These are phyloP conservation scores for Podila epicladia DNA, from an alignment of 192 early-diverging fungal species.

Conservation along the genomic window DNA sequence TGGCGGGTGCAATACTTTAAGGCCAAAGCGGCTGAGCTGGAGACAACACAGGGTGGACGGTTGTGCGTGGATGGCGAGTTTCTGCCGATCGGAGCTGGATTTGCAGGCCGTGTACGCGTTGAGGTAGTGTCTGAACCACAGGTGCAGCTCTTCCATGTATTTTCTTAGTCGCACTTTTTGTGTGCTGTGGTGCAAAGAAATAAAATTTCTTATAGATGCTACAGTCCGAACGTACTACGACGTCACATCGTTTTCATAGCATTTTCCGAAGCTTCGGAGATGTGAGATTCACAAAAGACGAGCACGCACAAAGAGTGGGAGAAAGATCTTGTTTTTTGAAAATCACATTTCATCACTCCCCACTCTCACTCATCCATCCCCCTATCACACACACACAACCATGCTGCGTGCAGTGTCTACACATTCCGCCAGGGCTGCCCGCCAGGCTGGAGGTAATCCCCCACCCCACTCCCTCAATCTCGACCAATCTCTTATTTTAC, in stretches of 20 bases:
- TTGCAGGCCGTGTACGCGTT: slow-evolving; percentile 13
- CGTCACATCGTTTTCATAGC: background rate
- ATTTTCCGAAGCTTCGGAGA: background rate
- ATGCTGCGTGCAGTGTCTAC: slow-evolving; percentile 6
- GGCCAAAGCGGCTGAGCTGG: slow-evolving; percentile 40
- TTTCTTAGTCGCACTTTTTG: background rate
- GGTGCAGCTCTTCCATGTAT: background rate
- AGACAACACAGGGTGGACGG: slow-evolving; percentile 30
- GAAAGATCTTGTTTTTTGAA: slow-evolving; percentile 5
- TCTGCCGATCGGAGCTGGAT: slow-evolving; percentile 14
- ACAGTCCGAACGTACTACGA: background rate
- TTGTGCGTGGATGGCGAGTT: slow-evolving; percentile 63
- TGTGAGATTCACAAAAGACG: background rate
- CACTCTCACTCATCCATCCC: background rate
- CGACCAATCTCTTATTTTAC: background rate
- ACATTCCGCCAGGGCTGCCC: slow-evolving; percentile 3
- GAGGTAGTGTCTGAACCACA: background rate
- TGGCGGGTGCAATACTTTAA: slow-evolving; percentile 58
- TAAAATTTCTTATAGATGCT: background rate
- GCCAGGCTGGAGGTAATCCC: slow-evolving; percentile 3
- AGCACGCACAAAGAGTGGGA: background rate
- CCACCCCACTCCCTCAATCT: background rate
- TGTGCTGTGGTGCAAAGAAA: background rate
- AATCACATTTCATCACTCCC: slow-evolving; percentile 5
- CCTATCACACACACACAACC: slow-evolving; percentile 3